Percentiles rank a stretch among this genome's conserved stretches.
Evolutionary conservation across 2,329 filamentous ascomycete species (phyloP).

Genomic region (Biscogniauxia sp.): DNA sequence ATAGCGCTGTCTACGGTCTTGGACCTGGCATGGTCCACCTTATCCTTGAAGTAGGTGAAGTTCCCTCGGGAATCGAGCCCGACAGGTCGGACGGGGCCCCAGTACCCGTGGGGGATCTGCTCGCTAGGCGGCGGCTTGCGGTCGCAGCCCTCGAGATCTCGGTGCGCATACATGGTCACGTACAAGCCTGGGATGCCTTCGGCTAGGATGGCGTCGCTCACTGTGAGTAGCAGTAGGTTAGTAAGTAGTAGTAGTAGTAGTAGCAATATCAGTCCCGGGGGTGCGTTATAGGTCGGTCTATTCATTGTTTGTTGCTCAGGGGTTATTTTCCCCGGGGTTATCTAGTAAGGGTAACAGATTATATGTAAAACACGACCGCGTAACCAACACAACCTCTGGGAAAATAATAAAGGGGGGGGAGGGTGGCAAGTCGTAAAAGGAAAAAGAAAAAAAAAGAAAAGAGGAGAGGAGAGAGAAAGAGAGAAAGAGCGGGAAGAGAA

Average conservation of each 20-base stretch:
- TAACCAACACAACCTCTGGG: too few relatives aligned
- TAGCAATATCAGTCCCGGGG: too few relatives aligned
- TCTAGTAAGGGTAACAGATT: too few relatives aligned
- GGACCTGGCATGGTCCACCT: not conserved
- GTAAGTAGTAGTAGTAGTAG: too few relatives aligned
- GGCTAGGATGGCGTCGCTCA: constrained; percentile 13
- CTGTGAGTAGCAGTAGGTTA: not conserved
- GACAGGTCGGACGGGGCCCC: constrained; percentile 5
- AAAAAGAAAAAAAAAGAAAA: too few relatives aligned
- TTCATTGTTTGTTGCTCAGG: too few relatives aligned
- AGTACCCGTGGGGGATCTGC: constrained; percentile 3
- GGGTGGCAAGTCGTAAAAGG: too few relatives aligned
- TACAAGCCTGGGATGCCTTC: constrained; percentile 14
- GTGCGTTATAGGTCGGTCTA: too few relatives aligned
- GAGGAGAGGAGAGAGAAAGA: too few relatives aligned
- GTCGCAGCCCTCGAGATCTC: not conserved
- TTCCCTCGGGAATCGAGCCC: constrained; percentile 3
- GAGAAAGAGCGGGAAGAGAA: not conserved
- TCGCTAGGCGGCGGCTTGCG: not conserved
- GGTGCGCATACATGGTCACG: not conserved
- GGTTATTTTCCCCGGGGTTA: too few relatives aligned
- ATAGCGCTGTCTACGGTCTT: not conserved
- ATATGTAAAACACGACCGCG: too few relatives aligned
- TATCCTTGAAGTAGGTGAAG: constrained; percentile 3
- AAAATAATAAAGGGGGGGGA: too few relatives aligned